Conservation (phyloP, 306 rosid species). For the Lotus japonicus region DNA sequence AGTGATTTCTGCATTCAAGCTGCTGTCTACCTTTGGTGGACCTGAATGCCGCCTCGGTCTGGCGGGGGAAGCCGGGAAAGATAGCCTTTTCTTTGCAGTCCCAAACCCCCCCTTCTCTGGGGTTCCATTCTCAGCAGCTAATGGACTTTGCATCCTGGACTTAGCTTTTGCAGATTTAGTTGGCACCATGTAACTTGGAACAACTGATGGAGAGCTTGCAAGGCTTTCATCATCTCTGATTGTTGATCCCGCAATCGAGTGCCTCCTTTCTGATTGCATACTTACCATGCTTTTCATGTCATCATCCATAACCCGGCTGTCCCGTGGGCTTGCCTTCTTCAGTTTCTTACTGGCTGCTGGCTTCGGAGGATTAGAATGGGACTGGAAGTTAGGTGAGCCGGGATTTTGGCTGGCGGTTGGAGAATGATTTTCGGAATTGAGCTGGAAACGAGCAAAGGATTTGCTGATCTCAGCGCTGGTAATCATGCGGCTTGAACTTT, state of each 20-base stretch:
- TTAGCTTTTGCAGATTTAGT: constrained; percentile 85
- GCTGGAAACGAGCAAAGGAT: constrained; percentile 83
- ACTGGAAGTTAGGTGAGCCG: constrained; percentile 43
- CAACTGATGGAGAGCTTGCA: constrained; percentile 57
- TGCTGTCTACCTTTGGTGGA: constrained; percentile 66
- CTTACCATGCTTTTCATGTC: constrained; percentile 62
- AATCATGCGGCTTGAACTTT: constrained; percentile 36
- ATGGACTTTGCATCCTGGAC: constrained; percentile 67
- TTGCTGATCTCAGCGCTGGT: constrained; percentile 83
- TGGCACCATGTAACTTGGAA: constrained; percentile 89
- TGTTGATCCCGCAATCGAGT: constrained; percentile 59
- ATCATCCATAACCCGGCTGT: constrained; percentile 40
- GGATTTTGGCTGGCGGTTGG: constrained; percentile 71
- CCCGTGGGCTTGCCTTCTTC: constrained; percentile 71
- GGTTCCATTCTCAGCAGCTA: constrained; percentile 41
- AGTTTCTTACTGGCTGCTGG: constrained; percentile 33
- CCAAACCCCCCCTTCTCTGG: constrained; percentile 47
- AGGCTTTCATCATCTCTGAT: constrained; percentile 71
- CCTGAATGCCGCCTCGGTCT: constrained; percentile 71
- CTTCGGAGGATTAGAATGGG: constrained; percentile 67
- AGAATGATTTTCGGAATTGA: constrained; percentile 68
- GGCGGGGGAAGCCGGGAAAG: constrained; percentile 72
- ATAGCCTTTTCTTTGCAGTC: constrained; percentile 68
- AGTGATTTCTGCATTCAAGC: constrained; percentile 43
- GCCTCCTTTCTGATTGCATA: constrained; percentile 73